Conservation (phyloP, 768 basidiomycete genomes). For the Podaxis sp. region DNA sequence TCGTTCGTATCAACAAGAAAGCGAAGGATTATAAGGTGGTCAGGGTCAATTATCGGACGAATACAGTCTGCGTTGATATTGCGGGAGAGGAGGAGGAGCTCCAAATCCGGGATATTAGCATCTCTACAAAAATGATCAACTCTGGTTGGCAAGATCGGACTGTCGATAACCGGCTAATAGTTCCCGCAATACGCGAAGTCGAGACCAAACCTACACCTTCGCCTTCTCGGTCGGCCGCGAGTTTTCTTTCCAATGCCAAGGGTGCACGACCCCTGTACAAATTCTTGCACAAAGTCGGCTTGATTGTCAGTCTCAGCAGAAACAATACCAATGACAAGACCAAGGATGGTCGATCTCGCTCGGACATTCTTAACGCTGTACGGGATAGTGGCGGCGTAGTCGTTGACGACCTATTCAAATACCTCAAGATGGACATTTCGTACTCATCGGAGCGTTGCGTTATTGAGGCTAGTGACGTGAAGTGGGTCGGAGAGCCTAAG, state of each 20-base stretch:
- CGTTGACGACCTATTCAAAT: slow-evolving; percentile 59
- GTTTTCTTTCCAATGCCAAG: slow-evolving; percentile 31
- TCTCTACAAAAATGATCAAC: slow-evolving; percentile 51
- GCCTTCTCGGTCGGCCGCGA: slow-evolving; percentile 47
- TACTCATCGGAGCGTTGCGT: slow-evolving; percentile 51
- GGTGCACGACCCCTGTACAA: slow-evolving; percentile 26
- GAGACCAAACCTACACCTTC: slow-evolving; percentile 39
- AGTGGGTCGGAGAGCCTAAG: slow-evolving; percentile 36
- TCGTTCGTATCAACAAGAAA: slow-evolving; percentile 36
- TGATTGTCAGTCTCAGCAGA: slow-evolving; percentile 56
- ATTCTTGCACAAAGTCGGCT: slow-evolving; percentile 48
- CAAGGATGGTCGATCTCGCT: slow-evolving; percentile 33
- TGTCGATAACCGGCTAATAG: slow-evolving; percentile 41
- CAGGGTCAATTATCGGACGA: slow-evolving; percentile 23
- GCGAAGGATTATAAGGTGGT: slow-evolving; percentile 6
- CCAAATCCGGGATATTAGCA: slow-evolving; percentile 39
- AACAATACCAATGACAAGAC: slow-evolving; percentile 36
- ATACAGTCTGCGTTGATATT: slow-evolving; percentile 35
- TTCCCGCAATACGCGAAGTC: slow-evolving; percentile 40
- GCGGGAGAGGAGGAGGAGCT: slow-evolving; percentile 39
- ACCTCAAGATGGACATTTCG: slow-evolving; percentile 52
- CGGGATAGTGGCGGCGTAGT: slow-evolving; percentile 53
- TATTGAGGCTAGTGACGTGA: slow-evolving; percentile 46
- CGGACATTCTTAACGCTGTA: slow-evolving; percentile 39
- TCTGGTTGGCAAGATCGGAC: slow-evolving; percentile 55